Percentiles rank a stretch among this genome's conserved stretches.
phyloP scores from a whole-genome alignment of 208 protist genomes.

The Porcisia hertigi region DNA sequence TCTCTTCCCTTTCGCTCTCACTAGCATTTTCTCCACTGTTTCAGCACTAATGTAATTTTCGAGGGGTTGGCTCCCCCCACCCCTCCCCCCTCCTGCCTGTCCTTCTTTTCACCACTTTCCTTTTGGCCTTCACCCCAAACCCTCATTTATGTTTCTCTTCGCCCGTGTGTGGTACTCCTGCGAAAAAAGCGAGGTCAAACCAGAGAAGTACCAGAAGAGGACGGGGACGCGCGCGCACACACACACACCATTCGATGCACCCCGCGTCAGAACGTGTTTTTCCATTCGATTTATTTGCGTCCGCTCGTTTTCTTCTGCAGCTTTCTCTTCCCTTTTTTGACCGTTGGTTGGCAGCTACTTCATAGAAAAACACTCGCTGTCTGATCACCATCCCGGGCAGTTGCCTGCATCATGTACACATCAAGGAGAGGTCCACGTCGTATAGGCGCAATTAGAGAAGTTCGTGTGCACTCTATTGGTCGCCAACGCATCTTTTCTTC shows the following conservation, averaged over 20 bases:
- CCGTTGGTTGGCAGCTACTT: background rate
- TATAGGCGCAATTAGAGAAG: background rate
- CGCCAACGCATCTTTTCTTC: background rate
- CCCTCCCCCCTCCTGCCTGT: background rate
- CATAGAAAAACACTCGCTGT: background rate
- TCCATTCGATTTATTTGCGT: background rate
- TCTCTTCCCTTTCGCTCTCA: conserved; percentile 13
- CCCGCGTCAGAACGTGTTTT: too few relatives aligned
- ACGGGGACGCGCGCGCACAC: background rate
- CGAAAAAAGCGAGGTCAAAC: too few relatives aligned
- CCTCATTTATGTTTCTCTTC: conserved; percentile 9
- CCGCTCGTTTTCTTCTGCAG: conserved; percentile 7
- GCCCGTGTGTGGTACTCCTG: background rate
- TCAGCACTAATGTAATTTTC: too few relatives aligned
- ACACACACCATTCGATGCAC: background rate
- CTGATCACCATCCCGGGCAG: background rate
- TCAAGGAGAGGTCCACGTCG: background rate
- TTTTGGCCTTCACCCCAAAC: conserved; percentile 9
- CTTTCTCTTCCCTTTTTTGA: conserved; percentile 11
- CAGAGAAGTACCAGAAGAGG: background rate
- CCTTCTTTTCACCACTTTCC: conserved; percentile 6
- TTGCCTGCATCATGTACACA: background rate
- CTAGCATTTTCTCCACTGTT: conserved; percentile 10
- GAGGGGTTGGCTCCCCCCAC: background rate
- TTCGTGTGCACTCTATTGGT: background rate